These are phyloP conservation scores for Staphylotrichum longicolle DNA, from an alignment of 495 filamentous ascomycete species.

Conservation along the genomic window DNA sequence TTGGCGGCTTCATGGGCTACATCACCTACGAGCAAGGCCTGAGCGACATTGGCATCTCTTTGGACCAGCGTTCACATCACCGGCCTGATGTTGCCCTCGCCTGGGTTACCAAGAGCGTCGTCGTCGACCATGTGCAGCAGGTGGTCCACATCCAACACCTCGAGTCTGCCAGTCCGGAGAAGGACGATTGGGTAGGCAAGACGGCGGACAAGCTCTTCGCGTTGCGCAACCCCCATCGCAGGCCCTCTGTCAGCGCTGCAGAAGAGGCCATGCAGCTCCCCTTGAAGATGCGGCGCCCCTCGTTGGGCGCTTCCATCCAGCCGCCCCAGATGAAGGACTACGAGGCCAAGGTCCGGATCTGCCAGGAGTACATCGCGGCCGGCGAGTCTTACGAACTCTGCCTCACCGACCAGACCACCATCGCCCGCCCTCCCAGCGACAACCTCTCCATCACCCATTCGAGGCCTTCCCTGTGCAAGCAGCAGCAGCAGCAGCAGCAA, in stretches of 20 bases:
- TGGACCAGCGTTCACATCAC: slow-evolving; percentile 35
- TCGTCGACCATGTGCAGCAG: slow-evolving; percentile 68
- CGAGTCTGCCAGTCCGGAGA: slow-evolving; percentile 34
- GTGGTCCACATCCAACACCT: slow-evolving; percentile 66
- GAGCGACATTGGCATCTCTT: slow-evolving; percentile 52
- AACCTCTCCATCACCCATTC: slow-evolving; percentile 37
- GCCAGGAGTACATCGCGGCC: slow-evolving; percentile 66
- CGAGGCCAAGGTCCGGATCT: slow-evolving; percentile 61
- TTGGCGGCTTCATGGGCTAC: slow-evolving; percentile 87
- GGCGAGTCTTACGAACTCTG: slow-evolving; percentile 95
- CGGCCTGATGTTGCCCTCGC: slow-evolving; percentile 72
- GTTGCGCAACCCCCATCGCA: slow-evolving; percentile 18
- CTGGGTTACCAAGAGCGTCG: slow-evolving; percentile 75
- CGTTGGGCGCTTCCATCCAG: slow-evolving; percentile 27
- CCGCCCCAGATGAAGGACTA: slow-evolving; percentile 58
- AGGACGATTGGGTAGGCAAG: slow-evolving; percentile 36
- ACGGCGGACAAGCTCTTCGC: slow-evolving; percentile 33
- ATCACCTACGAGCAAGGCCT: slow-evolving; percentile 87
- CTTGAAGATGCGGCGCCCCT: slow-evolving; percentile 22
- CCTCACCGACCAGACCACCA: slow-evolving; percentile 69
- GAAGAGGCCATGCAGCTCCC: not conserved
- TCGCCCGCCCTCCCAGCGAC: slow-evolving; percentile 45
- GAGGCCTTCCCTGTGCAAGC: slow-evolving; percentile 26
- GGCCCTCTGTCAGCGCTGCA: slow-evolving; percentile 7
- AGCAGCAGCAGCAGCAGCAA: slow-evolving; percentile 11